Evolutionary conservation across 2,329 filamentous ascomycete genomes (phyloP).

Genomic region (Pseudocercospora fijiensis): DNA sequence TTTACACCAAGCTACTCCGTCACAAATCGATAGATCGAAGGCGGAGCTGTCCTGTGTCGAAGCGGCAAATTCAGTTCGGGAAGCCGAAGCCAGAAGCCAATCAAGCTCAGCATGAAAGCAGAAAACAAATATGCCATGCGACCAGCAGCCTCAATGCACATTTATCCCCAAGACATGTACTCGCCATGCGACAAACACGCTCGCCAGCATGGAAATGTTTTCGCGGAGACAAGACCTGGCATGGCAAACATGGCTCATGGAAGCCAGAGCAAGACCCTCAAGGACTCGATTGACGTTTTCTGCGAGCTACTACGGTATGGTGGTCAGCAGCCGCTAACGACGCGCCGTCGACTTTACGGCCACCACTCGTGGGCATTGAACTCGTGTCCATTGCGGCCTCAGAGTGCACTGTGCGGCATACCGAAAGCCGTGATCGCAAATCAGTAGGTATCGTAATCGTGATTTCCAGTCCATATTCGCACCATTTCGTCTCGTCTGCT

Average conservation of each 20-base stretch:
- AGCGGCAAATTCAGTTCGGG: not conserved
- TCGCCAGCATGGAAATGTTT: not conserved
- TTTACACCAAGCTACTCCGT: slow-evolving; percentile 63
- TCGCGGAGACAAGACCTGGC: not conserved
- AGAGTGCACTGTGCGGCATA: not conserved
- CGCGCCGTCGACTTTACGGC: not conserved
- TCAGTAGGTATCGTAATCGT: not conserved
- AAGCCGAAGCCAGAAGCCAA: not conserved
- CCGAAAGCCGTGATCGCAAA: not conserved
- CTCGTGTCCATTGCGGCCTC: not conserved
- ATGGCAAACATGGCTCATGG: not conserved
- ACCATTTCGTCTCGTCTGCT: not conserved
- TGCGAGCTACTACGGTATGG: not conserved
- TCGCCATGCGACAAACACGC: not conserved
- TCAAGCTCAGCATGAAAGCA: not conserved
- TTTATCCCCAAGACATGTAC: not conserved
- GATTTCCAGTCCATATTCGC: not conserved
- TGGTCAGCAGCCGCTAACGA: not conserved
- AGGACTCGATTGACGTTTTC: not conserved
- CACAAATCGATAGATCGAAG: slow-evolving; percentile 15
- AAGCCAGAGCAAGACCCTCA: not conserved
- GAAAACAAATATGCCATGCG: not conserved
- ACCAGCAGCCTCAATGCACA: not conserved
- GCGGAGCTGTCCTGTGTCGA: not conserved
- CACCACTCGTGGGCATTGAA: not conserved